phyloP scores from a whole-genome alignment of 2,329 filamentous ascomycete species.

The Zymoseptoria brevis region DNA sequence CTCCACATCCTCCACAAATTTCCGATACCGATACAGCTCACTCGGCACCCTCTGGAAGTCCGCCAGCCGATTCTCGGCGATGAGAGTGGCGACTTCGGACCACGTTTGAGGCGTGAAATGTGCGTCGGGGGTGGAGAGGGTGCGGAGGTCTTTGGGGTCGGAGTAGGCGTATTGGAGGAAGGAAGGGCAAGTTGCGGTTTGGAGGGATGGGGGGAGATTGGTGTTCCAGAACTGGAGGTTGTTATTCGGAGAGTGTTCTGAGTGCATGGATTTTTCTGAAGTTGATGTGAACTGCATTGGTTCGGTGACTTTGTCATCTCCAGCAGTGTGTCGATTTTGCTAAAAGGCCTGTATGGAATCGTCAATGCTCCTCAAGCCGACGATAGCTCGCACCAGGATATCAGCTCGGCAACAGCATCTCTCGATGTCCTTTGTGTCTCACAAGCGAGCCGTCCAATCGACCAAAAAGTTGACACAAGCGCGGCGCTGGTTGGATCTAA shows the following conservation, averaged over 20 bases:
- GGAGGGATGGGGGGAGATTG: constrained; percentile 59
- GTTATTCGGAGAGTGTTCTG: constrained; percentile 1
- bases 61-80: constrained; percentile 61
- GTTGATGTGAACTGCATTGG: not conserved
- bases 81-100: constrained; percentile 58
- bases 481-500: not conserved
- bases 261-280: not conserved
- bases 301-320: no score
- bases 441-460: no score
- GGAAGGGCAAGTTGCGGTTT: constrained; percentile 60
- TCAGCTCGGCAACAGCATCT: no score
- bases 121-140: constrained; percentile 63
- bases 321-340: no score
- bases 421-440: no score
- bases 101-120: constrained; percentile 59
- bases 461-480: not conserved
- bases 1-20: constrained; percentile 58
- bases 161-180: constrained; percentile 52
- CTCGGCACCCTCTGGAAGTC: constrained; percentile 69
- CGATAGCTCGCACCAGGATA: no score
- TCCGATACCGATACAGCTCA: constrained; percentile 68
- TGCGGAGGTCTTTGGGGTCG: constrained; percentile 58
- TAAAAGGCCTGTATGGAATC: not conserved
- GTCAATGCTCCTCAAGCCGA: not conserved
- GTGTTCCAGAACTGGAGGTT: constrained; percentile 69